phyloP scores from a whole-genome alignment of 2,329 filamentous ascomycete species.

The Pezicula radicicola region DNA sequence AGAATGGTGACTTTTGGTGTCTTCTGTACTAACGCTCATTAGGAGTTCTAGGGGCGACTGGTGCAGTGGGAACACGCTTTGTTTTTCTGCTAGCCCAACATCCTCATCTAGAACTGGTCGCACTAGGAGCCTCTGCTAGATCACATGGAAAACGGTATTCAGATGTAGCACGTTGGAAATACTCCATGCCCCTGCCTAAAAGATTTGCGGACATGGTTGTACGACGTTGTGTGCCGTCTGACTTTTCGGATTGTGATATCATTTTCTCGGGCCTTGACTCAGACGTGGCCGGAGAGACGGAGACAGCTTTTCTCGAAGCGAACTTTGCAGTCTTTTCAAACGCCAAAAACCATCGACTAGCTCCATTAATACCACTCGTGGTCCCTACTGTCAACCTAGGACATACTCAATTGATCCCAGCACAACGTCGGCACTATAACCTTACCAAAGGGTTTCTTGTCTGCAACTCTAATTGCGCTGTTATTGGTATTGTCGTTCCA shows the following conservation, averaged over 20 bases:
- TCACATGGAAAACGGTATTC: constrained; percentile 93
- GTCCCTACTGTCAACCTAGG: constrained; percentile 92
- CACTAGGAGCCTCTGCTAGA: constrained; percentile 83
- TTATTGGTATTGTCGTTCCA: constrained; percentile 93
- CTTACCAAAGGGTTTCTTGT: constrained; percentile 87
- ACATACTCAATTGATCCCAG: constrained; percentile 84
- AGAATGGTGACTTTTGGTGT: no score
- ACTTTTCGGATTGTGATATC: constrained; percentile 88
- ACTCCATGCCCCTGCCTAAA: constrained; percentile 76
- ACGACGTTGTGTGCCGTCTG: constrained; percentile 75
- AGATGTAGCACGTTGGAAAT: constrained; percentile 95
- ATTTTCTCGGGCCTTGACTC: constrained; percentile 92
- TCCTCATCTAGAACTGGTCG: constrained; percentile 81
- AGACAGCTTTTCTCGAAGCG: constrained; percentile 67
- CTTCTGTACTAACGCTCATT: not conserved
- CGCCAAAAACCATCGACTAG: constrained; percentile 92
- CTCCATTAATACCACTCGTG: constrained; percentile 86
- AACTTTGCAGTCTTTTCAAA: constrained; percentile 95
- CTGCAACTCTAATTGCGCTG: constrained; percentile 97
- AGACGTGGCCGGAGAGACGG: constrained; percentile 87
- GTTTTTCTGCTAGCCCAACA: constrained; percentile 88
- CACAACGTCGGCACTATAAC: constrained; percentile 72
- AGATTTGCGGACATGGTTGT: constrained; percentile 77
- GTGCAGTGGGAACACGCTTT: constrained; percentile 93
- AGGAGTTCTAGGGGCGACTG: constrained; percentile 86